Conservation (phyloP, 2,329 filamentous ascomycete genomes). For the Tothia fuscella region DNA sequence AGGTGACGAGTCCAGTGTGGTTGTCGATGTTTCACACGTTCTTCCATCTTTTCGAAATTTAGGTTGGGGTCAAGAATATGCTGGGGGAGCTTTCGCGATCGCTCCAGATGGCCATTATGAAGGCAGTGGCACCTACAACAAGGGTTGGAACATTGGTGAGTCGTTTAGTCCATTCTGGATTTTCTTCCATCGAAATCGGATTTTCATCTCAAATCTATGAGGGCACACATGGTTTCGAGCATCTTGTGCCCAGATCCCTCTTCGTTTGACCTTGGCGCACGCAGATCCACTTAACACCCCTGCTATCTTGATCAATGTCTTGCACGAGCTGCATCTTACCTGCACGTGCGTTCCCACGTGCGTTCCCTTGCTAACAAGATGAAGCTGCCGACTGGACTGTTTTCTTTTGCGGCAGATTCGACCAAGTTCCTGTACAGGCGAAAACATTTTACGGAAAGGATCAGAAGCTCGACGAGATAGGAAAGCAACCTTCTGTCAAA, state of each 20-base stretch:
- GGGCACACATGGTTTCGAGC: too few species aligned
- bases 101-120: conserved; percentile 43
- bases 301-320: not conserved
- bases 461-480: conserved; percentile 15
- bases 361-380: not conserved
- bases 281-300: not conserved
- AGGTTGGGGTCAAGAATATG: conserved; percentile 50
- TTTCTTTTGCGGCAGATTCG: conserved; percentile 52
- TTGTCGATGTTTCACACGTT: conserved; percentile 54
- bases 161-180: not conserved
- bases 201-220: not conserved
- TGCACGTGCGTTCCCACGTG: not conserved
- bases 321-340: not conserved
- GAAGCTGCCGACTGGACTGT: conserved; percentile 48
- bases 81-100: conserved; percentile 46
- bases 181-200: not conserved
- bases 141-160: conserved; percentile 48
- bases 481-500: conserved; percentile 19
- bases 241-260: not conserved
- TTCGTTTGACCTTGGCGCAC: not conserved
- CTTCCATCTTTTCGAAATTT: conserved; percentile 49
- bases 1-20: conserved; percentile 30
- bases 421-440: conserved; percentile 22
- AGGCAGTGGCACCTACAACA: conserved; percentile 51
- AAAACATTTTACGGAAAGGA: conserved; percentile 22